Evolutionary conservation across 441 rosid genomes (phyloP), one percentile per base, ranked within the genome.

Genomic region (Erodium moschatum): DNA sequence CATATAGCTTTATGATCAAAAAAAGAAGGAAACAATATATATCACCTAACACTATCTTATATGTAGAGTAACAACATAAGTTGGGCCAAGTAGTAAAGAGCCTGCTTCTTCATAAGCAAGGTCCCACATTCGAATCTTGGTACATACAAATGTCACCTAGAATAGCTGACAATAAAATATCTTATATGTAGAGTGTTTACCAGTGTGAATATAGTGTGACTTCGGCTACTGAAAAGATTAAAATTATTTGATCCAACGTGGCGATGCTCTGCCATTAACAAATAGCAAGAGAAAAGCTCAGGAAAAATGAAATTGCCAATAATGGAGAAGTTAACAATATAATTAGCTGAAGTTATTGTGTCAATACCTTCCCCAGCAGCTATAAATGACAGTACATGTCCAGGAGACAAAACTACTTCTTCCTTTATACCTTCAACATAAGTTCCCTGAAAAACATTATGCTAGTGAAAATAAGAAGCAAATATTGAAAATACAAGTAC

Each of bases 171-270:
- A 35, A 35, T 5, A 35, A 3, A 35, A 3, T 8, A 35, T 35
- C 40, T 46, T 13, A 46, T 46, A 11, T 46, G 52, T 46, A 13
- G 38, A 56, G 33, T 35, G 31, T 65, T 78, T 87, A 89, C 98
- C 92, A 93, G 79, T 13, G 98, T 96, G 76, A 96, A 96, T 73
- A 96, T 86, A 63, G 98, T 96, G 84, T 96, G 99, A 83, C 99
- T 96, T 83, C 99, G 88, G 83, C 99, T 96, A 73, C 98, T 96
- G 69, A 92, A 74, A 67, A 96, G 84, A 77, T 96, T 96, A 79
- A 96, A 96, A 76, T 96, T 96, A 86, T 96, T 96, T 52, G 98
- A 96, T 73, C 99, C 99, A 79, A 96, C 97, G 71, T 96, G 99
- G 66, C 98, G 99, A 82, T 96, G 98, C 74, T 96, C 99, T 96